Percentiles rank a stretch among this genome's conserved stretches.
Conservation (phyloP, 305 asterid genomes). For the Fraxinus xanthoxyloides region DNA sequence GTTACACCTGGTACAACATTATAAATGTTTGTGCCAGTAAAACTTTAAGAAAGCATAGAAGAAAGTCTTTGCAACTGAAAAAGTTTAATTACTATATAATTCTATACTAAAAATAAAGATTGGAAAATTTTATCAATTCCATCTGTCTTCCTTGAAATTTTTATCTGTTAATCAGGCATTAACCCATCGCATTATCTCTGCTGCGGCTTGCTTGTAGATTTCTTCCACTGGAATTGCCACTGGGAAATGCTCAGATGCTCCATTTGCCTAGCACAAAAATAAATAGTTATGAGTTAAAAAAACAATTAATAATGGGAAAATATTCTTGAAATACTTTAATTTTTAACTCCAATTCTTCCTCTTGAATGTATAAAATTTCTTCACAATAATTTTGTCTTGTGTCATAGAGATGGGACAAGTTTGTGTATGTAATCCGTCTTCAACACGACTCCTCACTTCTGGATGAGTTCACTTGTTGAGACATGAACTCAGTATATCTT, state of each 20-base stretch:
- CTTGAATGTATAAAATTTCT: neutral
- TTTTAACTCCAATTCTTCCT: neutral
- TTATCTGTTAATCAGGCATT: constrained; percentile 26
- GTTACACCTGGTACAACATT: neutral
- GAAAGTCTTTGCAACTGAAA: neutral
- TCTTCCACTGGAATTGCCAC: constrained; percentile 61
- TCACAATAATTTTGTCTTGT: neutral
- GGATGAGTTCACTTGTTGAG: neutral
- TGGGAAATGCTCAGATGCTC: constrained; percentile 30
- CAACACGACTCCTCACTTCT: neutral
- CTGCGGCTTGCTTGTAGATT: constrained; percentile 62
- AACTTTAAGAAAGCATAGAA: neutral
- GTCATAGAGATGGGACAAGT: neutral
- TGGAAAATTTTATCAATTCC: neutral
- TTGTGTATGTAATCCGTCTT: neutral
- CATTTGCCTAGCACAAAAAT: constrained; percentile 36
- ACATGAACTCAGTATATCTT: neutral
- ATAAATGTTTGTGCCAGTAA: neutral
- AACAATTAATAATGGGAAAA: neutral
- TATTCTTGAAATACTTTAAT: neutral
- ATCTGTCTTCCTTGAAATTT: neutral
- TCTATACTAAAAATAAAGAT: neutral
- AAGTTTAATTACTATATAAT: neutral
- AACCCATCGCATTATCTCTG: constrained; percentile 53
- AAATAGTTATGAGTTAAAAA: neutral